These are phyloP conservation scores for Alnus rubra DNA, from an alignment of 306 rosid species.

Conservation along the genomic window DNA sequence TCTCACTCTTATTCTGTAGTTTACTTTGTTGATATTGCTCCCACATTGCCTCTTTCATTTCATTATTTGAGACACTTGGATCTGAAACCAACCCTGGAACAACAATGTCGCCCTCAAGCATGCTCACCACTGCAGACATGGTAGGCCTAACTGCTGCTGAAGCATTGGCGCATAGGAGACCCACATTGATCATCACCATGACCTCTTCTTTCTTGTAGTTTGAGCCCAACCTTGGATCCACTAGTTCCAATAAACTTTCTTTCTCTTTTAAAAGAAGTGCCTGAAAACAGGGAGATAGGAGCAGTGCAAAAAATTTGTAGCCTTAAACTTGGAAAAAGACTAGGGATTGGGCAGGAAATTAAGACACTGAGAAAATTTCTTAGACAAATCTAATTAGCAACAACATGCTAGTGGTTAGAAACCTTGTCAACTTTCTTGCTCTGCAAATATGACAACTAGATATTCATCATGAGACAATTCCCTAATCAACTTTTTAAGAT, in stretches of 20 bases:
- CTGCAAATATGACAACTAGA: neutral
- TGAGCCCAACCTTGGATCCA: conserved; percentile 40
- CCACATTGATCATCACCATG: conserved; percentile 32
- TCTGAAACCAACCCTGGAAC: conserved; percentile 22
- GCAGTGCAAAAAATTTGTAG: neutral
- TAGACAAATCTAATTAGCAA: neutral
- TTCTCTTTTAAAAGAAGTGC: conserved; percentile 29
- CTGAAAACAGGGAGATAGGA: conserved; percentile 9
- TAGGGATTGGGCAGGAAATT: too few relatives aligned
- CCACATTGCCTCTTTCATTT: conserved; percentile 24
- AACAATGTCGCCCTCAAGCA: conserved; percentile 38
- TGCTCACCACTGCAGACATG: conserved; percentile 51
- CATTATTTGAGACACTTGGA: conserved; percentile 8
- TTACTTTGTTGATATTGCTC: conserved; percentile 11
- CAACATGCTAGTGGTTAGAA: too few relatives aligned
- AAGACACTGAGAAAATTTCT: too few relatives aligned
- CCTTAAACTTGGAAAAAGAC: too few relatives aligned
- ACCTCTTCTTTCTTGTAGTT: conserved; percentile 31
- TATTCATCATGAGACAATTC: neutral
- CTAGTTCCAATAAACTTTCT: conserved; percentile 35
- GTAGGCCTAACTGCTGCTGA: conserved; percentile 37
- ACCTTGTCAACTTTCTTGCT: neutral
- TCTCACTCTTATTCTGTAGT: neutral
- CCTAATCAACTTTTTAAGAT: neutral
- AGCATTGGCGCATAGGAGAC: conserved; percentile 38